Conservation (phyloP, 164 flowering plant genomes). For the Magnolia sinica region DNA sequence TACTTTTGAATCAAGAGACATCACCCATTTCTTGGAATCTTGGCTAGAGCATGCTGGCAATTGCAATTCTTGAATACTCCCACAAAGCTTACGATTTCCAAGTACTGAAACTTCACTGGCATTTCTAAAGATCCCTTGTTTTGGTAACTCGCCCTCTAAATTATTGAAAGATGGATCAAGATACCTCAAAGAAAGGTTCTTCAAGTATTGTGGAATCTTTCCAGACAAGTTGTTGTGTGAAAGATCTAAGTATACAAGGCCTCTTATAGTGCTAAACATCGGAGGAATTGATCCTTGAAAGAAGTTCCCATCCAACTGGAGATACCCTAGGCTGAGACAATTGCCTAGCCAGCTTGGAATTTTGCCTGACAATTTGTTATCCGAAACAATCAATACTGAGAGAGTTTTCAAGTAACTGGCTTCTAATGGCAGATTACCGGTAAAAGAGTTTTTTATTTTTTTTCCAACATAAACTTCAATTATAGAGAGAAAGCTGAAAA, state of each 20-base stretch:
- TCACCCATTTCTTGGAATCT: not conserved
- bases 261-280: not conserved
- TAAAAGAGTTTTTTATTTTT: not conserved
- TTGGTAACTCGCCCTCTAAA: not conserved
- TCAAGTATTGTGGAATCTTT: not conserved
- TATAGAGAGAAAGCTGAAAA: not conserved
- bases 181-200: not conserved
- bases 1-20: not conserved
- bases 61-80: not conserved
- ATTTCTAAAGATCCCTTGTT: not conserved
- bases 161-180: not conserved
- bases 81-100: not conserved
- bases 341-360: not conserved
- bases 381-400: not conserved
- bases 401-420: not conserved
- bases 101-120: not conserved
- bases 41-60: not conserved
- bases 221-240: not conserved
- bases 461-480: not conserved
- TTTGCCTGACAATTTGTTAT: not conserved
- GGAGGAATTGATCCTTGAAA: not conserved
- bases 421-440: not conserved
- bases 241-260: not conserved
- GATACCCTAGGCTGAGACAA: not conserved
- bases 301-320: not conserved